phyloP scores from a whole-genome alignment of 108 stramenopile genomes.

The Epipyxis sp. region DNA sequence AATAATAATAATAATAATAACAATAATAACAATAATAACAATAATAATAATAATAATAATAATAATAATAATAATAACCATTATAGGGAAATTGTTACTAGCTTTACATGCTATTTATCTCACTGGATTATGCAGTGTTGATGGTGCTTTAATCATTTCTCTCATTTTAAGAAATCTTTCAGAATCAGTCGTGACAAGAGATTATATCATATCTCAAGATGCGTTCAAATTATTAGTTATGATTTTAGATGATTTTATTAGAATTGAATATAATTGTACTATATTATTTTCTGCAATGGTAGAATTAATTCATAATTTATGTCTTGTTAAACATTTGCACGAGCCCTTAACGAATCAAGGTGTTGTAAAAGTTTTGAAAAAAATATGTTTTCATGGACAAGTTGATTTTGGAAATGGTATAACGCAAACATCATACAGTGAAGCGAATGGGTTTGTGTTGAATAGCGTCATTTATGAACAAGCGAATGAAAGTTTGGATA shows the following conservation, averaged over 20 bases:
- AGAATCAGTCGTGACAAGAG: not conserved
- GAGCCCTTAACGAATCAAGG: not conserved
- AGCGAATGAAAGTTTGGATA: not conserved
- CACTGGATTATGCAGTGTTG: not conserved
- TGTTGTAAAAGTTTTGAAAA: not conserved
- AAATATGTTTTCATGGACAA: not conserved
- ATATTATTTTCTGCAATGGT: not conserved
- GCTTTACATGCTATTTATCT: not conserved
- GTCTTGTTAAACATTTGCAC: not conserved
- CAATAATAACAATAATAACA: no score
- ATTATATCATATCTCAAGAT: not conserved
- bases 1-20: no score
- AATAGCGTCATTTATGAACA: no score
- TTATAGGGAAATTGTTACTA: not conserved
- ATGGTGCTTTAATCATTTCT: not conserved
- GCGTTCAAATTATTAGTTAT: not conserved
- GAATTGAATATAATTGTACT: not conserved
- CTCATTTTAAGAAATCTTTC: not conserved
- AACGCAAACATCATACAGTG: no score
- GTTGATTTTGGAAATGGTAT: no score
- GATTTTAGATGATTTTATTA: not conserved
- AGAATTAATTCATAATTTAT: not conserved
- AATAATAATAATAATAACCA: no score
- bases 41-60: no score
- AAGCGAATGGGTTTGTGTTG: no score